Conservation (phyloP, 768 basidiomycete species). For the Amanita molliuscula region DNA sequence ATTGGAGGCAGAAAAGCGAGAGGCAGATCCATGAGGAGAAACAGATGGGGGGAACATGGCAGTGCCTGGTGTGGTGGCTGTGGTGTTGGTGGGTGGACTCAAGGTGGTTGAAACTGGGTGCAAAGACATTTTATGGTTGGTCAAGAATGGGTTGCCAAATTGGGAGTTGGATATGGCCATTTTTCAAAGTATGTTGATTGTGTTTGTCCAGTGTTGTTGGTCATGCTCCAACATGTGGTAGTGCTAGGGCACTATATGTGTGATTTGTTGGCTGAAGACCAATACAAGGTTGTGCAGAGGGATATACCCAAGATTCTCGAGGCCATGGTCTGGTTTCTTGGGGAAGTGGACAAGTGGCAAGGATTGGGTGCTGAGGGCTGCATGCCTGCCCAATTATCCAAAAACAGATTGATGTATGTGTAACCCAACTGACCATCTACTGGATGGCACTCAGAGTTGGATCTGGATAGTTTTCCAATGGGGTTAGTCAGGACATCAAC, state of each 20-base stretch:
- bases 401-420: constrained; percentile 20
- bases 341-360: constrained; percentile 57
- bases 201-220: neutral
- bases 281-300: constrained; percentile 74
- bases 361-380: constrained; percentile 3
- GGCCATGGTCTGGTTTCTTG: constrained; percentile 57
- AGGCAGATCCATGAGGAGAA: too few relatives aligned
- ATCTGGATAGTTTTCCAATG: constrained; percentile 45
- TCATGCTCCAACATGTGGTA: constrained; percentile 16
- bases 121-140: constrained; percentile 24
- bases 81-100: too few relatives aligned
- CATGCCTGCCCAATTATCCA: constrained; percentile 14
- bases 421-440: constrained; percentile 29
- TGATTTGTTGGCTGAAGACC: constrained; percentile 70
- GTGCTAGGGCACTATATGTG: constrained; percentile 60
- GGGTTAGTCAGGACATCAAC: constrained; percentile 20
- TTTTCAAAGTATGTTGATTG: constrained; percentile 45
- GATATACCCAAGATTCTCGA: constrained; percentile 80
- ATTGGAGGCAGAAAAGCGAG: too few relatives aligned
- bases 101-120: neutral
- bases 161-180: constrained; percentile 52
- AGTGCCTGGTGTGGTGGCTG: too few relatives aligned
- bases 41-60: too few relatives aligned
- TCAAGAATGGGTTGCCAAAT: constrained; percentile 47
- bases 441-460: constrained; percentile 42